Evolutionary conservation across 768 basidiomycete genomes (phyloP).

Genomic region (Boletus rufocinnamomeus): DNA sequence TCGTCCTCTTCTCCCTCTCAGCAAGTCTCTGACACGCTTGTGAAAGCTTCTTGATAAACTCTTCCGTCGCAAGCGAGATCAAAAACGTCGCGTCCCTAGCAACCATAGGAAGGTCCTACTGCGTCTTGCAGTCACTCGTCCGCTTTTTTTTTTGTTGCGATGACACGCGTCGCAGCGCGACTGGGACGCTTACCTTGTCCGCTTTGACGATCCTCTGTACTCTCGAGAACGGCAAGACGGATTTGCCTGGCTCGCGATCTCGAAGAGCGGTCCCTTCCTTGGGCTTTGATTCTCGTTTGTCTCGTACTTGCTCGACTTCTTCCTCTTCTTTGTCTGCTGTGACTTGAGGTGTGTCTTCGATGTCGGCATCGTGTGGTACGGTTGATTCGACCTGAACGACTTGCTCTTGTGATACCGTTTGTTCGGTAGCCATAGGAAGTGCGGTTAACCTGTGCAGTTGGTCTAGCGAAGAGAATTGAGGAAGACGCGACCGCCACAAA

Average conservation of each 20-base stretch:
- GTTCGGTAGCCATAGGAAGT: conserved; percentile 20
- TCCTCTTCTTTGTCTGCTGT: conserved; percentile 6
- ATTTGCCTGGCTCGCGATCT: conserved; percentile 60
- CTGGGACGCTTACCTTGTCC: conserved; percentile 59
- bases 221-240: conserved; percentile 70
- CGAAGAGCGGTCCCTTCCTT: conserved; percentile 18
- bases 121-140: conserved; percentile 2
- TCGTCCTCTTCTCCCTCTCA: conserved; percentile 67
- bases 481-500: conserved; percentile 7
- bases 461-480: background rate
- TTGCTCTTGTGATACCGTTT: conserved; percentile 6
- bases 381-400: conserved; percentile 5
- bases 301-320: conserved; percentile 4
- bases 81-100: conserved; percentile 78
- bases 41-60: conserved; percentile 77
- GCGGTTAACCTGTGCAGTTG: background rate
- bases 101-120: conserved; percentile 75
- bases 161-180: conserved; percentile 2
- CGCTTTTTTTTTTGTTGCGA: background rate
- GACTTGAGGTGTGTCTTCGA: conserved; percentile 9
- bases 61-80: conserved; percentile 83
- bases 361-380: conserved; percentile 10
- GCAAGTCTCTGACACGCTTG: conserved; percentile 74
- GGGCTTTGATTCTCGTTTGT: conserved; percentile 20
- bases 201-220: conserved; percentile 87